phyloP scores from a whole-genome alignment of 257 asterid genomes.

The Solanum neorickii region DNA sequence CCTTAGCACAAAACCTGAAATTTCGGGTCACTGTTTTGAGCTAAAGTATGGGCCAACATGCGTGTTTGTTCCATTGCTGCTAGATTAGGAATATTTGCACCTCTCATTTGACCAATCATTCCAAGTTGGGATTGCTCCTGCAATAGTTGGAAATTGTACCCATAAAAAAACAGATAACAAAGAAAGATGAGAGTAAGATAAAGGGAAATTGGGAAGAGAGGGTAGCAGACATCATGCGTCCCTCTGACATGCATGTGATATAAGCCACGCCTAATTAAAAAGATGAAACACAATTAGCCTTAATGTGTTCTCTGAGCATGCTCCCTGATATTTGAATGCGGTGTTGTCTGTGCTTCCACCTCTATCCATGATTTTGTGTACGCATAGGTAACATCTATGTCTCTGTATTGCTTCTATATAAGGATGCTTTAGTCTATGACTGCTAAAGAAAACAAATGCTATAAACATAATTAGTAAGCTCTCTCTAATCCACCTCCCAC shows the following conservation, averaged over 20 bases:
- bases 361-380: background rate
- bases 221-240: background rate
- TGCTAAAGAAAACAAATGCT: background rate
- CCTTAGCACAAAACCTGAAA: conserved; percentile 57
- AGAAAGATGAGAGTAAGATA: background rate
- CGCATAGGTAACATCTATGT: background rate
- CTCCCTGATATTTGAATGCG: background rate
- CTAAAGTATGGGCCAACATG: conserved; percentile 83
- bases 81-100: conserved; percentile 38
- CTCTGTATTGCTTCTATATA: background rate
- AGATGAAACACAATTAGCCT: background rate
- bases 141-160: conserved; percentile 10
- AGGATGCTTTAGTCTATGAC: background rate
- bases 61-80: conserved; percentile 94
- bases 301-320: background rate
- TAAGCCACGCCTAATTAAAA: conserved; percentile 3
- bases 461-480: background rate
- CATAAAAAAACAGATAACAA: background rate
- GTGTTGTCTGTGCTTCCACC: background rate
- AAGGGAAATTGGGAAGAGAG: background rate
- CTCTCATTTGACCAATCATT: conserved; percentile 62
- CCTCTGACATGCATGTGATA: background rate
- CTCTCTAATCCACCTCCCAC: background rate
- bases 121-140: conserved; percentile 86
- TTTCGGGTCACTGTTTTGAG: conserved; percentile 91